phyloP scores from a whole-genome alignment of 257 asterid genomes.

The Coffea canephora region DNA sequence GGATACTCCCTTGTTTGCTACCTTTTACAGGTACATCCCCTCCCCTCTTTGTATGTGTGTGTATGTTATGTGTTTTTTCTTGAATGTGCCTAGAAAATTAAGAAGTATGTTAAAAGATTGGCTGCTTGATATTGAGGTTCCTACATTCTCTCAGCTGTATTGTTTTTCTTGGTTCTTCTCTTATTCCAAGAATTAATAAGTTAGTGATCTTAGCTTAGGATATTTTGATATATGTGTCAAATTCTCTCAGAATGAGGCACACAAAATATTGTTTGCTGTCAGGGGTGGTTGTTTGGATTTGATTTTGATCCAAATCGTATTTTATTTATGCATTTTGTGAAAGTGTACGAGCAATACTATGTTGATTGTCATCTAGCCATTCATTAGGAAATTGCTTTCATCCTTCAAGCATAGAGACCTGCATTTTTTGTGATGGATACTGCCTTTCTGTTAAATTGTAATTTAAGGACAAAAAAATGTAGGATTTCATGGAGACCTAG shows the following conservation, averaged over 20 bases:
- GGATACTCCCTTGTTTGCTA: slow-evolving; percentile 98
- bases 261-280: not conserved
- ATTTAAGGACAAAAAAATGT: not conserved
- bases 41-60: not conserved
- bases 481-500: not conserved
- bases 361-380: not conserved
- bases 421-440: not conserved
- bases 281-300: not conserved
- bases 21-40: slow-evolving; percentile 63
- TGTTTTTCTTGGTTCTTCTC: not conserved
- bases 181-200: not conserved
- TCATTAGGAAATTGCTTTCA: not conserved
- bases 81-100: not conserved
- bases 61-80: not conserved
- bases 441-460: not conserved
- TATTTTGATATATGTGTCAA: not conserved
- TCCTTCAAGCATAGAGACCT: not conserved
- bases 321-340: not conserved
- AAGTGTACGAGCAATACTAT: not conserved
- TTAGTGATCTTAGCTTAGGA: not conserved
- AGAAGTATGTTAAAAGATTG: not conserved
- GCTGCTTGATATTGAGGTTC: not conserved
- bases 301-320: not conserved
- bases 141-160: not conserved
- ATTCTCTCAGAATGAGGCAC: not conserved